A percentile compares a stretch with the other conserved stretches of the same genome.
phyloP scores from a whole-genome alignment of 805 yeast species.

The Kazachstania africana region DNA sequence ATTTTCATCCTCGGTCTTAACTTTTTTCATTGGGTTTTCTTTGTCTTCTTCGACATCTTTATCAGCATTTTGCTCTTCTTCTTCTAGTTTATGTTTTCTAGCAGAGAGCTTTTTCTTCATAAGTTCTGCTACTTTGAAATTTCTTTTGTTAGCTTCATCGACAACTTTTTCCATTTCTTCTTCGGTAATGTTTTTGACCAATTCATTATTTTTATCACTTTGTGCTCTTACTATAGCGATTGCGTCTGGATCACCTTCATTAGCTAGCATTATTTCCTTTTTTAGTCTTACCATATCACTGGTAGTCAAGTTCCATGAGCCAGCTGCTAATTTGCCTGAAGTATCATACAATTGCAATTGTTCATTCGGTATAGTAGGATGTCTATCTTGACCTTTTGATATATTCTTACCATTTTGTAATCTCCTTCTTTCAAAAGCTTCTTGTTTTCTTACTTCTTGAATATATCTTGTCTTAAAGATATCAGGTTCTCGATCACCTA shows the following conservation, averaged over 20 bases:
- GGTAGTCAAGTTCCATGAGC: slow-evolving; percentile 53
- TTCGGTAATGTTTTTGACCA: slow-evolving; percentile 17
- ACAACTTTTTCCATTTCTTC: slow-evolving; percentile 23
- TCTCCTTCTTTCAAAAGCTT: slow-evolving; percentile 42
- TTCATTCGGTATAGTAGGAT: slow-evolving; percentile 55
- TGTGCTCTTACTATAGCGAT: slow-evolving; percentile 47
- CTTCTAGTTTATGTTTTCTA: slow-evolving; percentile 17
- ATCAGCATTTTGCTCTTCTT: slow-evolving; percentile 10
- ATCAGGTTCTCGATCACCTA: slow-evolving; percentile 65
- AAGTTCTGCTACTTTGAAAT: slow-evolving; percentile 36
- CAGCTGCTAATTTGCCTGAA: slow-evolving; percentile 60
- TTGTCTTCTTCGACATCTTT: slow-evolving; percentile 3
- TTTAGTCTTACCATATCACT: slow-evolving; percentile 58
- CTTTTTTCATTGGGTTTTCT: slow-evolving; percentile 6
- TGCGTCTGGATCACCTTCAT: slow-evolving; percentile 57
- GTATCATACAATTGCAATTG: slow-evolving; percentile 71
- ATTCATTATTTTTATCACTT: slow-evolving; percentile 19
- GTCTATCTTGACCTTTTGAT: slow-evolving; percentile 64
- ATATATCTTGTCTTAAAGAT: slow-evolving; percentile 63
- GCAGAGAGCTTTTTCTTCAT: slow-evolving; percentile 27
- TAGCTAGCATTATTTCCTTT: slow-evolving; percentile 54
- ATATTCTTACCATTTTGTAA: slow-evolving; percentile 41
- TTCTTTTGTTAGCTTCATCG: slow-evolving; percentile 28
- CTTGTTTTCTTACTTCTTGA: slow-evolving; percentile 58
- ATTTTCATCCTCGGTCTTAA: slow-evolving; percentile 11